Evolutionary conservation across 768 basidiomycete genomes (phyloP), one percentile per base, ranked within the genome.

Genomic region (Cyclocybe cylindracea): DNA sequence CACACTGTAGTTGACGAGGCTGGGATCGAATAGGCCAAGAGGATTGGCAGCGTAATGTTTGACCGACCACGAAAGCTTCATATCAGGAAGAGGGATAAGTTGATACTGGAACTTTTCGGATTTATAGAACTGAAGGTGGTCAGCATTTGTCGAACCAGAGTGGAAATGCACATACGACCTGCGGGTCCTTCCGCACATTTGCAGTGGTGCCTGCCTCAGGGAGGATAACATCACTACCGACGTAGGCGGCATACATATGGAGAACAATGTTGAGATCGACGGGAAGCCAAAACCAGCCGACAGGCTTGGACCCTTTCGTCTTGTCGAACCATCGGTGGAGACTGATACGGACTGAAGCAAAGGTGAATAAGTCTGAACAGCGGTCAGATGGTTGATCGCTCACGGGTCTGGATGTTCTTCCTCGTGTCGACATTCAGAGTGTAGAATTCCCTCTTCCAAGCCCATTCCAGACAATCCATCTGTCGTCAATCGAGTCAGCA

Each of bases 301-400:
- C 24, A 8, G 42, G 42, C 10, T 44, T 14, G 24, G n/a, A 16
- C n/a, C 13, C 42, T 44, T 44, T 44, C 16, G 42, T 44, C 42
- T 13, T 29, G 24, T 44, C 42, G 42, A 44, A 44, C 42, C n/a
- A 44, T 16, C 42, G 42, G 42, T 44, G 42, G 42, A 44, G 42
- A 29, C 13, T 29, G 42, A 44, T 31, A 44, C 42, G n/a, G 14
- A 44, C 42, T 44, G 42, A 44, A 16, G 16, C 9, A 24, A 44
- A 44, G 14, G 24, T 44, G 42, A 44, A 24, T 29, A 44, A 44
- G 24, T 44, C 24, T 13, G 24, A 44, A 24, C 14, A 44, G 42
- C 24, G 24, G 24, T 24, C 24, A 13, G 42, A 18, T 18, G 24
- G 42, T 13, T 24, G 24, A 10, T 29, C 42, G 16, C 42, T 31